phyloP scores from a whole-genome alignment of 176 grass and related monocot genomes.

The Aegilops speltoides region DNA sequence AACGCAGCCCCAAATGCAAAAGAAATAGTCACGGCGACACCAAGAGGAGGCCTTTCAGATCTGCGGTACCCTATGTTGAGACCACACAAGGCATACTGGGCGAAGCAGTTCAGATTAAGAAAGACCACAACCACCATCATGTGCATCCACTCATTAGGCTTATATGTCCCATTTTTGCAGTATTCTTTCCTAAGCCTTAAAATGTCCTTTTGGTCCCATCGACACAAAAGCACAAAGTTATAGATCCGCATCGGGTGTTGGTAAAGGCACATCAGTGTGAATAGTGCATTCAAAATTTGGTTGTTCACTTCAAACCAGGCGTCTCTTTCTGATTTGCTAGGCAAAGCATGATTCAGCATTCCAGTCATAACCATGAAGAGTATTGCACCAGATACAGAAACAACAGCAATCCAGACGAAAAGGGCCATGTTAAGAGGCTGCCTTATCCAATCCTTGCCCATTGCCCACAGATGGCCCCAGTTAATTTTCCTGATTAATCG shows the following conservation, averaged over 20 bases:
- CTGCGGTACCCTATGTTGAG: conserved; percentile 81
- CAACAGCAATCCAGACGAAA: conserved; percentile 73
- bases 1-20: conserved; percentile 55
- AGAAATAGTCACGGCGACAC: conserved; percentile 61
- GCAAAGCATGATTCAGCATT: conserved; percentile 73
- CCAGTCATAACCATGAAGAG: conserved; percentile 85
- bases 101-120: conserved; percentile 84
- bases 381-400: conserved; percentile 76
- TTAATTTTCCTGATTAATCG: conserved; percentile 68
- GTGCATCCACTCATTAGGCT: conserved; percentile 85
- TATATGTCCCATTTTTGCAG: conserved; percentile 86
- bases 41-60: conserved; percentile 58
- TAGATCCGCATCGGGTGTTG: conserved; percentile 75
- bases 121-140: conserved; percentile 81
- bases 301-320: conserved; percentile 97
- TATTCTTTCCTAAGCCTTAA: conserved; percentile 71
- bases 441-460: conserved; percentile 70
- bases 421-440: conserved; percentile 81
- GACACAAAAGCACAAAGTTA: conserved; percentile 67
- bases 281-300: conserved; percentile 89
- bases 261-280: conserved; percentile 96
- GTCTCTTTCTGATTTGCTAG: conserved; percentile 61
- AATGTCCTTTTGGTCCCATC: conserved; percentile 69
- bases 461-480: conserved; percentile 55
- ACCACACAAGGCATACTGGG: conserved; percentile 77